A percentile compares a stretch with the other conserved stretches of the same genome.
Evolutionary conservation across 768 basidiomycete genomes (phyloP).

Genomic region (Mycena filopes): DNA sequence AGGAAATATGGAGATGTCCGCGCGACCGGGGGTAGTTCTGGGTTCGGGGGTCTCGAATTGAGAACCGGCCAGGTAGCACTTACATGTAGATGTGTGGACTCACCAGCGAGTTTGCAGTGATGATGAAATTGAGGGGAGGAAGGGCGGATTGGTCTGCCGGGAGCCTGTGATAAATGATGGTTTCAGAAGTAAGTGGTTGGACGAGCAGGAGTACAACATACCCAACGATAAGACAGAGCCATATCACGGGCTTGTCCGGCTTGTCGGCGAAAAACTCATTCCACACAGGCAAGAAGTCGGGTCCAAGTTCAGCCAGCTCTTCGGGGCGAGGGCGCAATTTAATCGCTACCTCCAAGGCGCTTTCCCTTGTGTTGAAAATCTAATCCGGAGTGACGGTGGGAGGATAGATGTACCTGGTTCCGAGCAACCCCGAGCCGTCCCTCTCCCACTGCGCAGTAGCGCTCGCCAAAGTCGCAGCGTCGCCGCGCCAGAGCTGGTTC

Average conservation of each 20-base stretch:
- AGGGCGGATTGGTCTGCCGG: constrained; percentile 19
- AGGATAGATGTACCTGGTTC: constrained; percentile 44
- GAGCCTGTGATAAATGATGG: constrained; percentile 5
- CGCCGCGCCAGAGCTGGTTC: constrained; percentile 23
- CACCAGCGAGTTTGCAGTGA: constrained; percentile 38
- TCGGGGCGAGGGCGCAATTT: constrained; percentile 51
- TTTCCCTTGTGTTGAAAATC: constrained; percentile 21
- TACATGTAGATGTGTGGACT: too few species aligned
- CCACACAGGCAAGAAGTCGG: constrained; percentile 47
- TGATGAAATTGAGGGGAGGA: constrained; percentile 37
- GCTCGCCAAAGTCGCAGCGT: constrained; percentile 20
- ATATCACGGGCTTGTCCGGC: constrained; percentile 54
- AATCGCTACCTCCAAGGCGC: constrained; percentile 49
- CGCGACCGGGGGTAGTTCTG: constrained; percentile 47
- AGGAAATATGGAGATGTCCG: constrained; percentile 50
- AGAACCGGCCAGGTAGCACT: neutral
- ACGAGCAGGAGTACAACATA: constrained; percentile 29
- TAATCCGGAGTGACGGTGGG: neutral
- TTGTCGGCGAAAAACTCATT: constrained; percentile 44
- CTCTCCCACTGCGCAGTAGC: constrained; percentile 41
- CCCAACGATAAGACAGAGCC: constrained; percentile 43
- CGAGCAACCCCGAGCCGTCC: constrained; percentile 46
- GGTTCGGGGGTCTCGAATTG: neutral
- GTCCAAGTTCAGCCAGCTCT: constrained; percentile 50
- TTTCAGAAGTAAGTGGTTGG: neutral